Conservation (phyloP, 192 early-diverging fungal genomes). For the Coemansia reversa region DNA sequence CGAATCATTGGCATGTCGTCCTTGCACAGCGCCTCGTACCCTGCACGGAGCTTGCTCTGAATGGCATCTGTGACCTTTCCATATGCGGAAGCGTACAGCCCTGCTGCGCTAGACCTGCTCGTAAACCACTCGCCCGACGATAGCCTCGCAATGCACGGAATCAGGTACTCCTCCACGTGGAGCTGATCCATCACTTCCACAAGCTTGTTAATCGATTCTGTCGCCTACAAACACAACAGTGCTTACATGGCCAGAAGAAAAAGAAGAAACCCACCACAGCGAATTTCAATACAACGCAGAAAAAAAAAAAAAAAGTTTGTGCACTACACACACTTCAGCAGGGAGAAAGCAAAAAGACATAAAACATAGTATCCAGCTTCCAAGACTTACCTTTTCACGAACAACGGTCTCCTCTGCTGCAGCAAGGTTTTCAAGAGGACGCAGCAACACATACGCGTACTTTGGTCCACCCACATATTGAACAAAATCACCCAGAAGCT, state of each 20-base stretch:
- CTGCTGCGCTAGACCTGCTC: constrained; percentile 88
- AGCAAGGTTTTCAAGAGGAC: constrained; percentile 94
- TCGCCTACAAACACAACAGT: constrained; percentile 65
- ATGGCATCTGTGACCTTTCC: constrained; percentile 64
- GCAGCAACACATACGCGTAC: constrained; percentile 81
- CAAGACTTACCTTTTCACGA: constrained; percentile 81
- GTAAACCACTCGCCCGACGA: constrained; percentile 98
- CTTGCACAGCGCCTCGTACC: constrained; percentile 78
- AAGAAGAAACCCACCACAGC: constrained; percentile 12
- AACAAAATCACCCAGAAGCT: constrained; percentile 90
- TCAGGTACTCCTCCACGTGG: constrained; percentile 86
- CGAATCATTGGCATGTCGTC: constrained; percentile 99
- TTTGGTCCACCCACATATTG: constrained; percentile 90
- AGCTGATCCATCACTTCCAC: constrained; percentile 66
- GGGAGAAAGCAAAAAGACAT: too few species aligned
- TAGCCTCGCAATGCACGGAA: constrained; percentile 90
- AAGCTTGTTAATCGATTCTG: constrained; percentile 89
- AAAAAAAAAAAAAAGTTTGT: too few species aligned
- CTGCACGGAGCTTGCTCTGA: constrained; percentile 82
- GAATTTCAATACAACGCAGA: too few species aligned
- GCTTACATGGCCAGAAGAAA: constrained; percentile 3
- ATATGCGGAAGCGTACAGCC: constrained; percentile 88
- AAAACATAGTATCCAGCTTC: too few species aligned
- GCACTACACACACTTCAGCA: too few species aligned
- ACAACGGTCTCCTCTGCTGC: constrained; percentile 98